These are phyloP conservation scores for Pichia gijzeniarum DNA, from an alignment of 805 yeast species.

Conservation along the genomic window DNA sequence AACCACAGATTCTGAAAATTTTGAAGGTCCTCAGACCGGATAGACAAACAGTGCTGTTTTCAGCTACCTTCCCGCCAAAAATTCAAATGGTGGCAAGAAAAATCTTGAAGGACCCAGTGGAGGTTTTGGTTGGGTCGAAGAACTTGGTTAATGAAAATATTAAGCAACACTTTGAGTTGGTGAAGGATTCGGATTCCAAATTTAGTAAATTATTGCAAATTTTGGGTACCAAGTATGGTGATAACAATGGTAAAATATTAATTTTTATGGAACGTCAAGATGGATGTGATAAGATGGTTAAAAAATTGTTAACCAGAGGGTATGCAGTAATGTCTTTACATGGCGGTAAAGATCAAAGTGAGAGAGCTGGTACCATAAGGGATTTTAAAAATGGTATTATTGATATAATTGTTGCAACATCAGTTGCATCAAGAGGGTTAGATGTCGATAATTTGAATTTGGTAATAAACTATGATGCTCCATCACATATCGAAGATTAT, in stretches of 20 bases:
- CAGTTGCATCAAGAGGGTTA: conserved; percentile 90
- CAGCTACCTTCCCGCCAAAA: conserved; percentile 87
- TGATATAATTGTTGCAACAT: conserved; percentile 78
- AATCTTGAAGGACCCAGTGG: conserved; percentile 58
- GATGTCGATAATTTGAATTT: conserved; percentile 82
- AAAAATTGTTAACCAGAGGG: conserved; percentile 45
- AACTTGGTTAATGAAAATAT: conserved; percentile 80
- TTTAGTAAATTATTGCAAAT: conserved; percentile 48
- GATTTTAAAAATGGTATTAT: conserved; percentile 59
- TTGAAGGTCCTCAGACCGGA: conserved; percentile 64
- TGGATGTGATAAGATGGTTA: conserved; percentile 67
- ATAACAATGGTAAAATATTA: conserved; percentile 47
- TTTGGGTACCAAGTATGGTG: conserved; percentile 38
- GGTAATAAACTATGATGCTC: conserved; percentile 77
- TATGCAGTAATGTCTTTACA: conserved; percentile 67
- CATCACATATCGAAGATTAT: conserved; percentile 89
- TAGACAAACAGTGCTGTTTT: conserved; percentile 81
- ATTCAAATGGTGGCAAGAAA: conserved; percentile 71
- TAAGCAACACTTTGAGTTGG: conserved; percentile 60
- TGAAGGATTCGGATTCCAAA: conserved; percentile 45
- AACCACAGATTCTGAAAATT: conserved; percentile 86
- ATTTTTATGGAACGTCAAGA: conserved; percentile 86
- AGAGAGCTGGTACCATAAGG: conserved; percentile 65
- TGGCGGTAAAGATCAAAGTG: conserved; percentile 87
- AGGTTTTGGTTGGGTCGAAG: conserved; percentile 72